A percentile compares a stretch with the other conserved stretches of the same genome.
phyloP scores from a whole-genome alignment of 148 eudicot species.

The Diospyros kaki region DNA sequence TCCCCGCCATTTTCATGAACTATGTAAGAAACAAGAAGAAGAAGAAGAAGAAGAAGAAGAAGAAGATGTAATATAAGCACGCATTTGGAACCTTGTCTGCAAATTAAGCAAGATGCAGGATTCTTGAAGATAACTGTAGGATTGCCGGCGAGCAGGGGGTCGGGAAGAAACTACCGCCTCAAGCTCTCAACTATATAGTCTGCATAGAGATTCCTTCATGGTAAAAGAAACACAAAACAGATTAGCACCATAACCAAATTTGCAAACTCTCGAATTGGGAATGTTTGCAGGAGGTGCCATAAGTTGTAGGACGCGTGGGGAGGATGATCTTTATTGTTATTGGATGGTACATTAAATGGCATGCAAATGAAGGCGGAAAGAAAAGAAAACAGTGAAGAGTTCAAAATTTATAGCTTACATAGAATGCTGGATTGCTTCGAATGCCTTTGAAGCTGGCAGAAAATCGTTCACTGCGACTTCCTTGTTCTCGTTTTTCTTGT shows the following conservation, averaged over 20 bases:
- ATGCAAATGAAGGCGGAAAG: not conserved
- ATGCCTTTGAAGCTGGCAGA: slow-evolving; percentile 42
- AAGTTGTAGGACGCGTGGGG: no score
- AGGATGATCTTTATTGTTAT: not conserved
- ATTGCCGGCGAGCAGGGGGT: no score
- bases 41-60: no score
- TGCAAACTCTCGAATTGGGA: no score
- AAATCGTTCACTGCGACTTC: slow-evolving; percentile 57
- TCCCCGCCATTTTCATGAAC: no score
- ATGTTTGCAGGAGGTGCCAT: no score
- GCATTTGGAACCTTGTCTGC: no score
- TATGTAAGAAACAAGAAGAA: no score
- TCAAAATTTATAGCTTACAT: slow-evolving; percentile 33
- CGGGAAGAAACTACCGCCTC: slow-evolving; percentile 25
- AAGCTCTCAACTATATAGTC: slow-evolving; percentile 42
- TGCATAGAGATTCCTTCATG: slow-evolving; percentile 30
- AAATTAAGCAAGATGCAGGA: no score
- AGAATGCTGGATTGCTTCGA: slow-evolving; percentile 43
- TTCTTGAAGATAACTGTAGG: no score
- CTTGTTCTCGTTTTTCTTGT: slow-evolving; percentile 69
- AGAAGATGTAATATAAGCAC: no score
- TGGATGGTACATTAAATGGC: not conserved
- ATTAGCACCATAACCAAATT: not conserved
- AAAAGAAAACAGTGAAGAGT: not conserved
- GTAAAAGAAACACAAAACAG: not conserved